Base-by-base conservation (phyloP, 768 basidiomycete species). In the Dictyophora rubrovolvata region DNA sequence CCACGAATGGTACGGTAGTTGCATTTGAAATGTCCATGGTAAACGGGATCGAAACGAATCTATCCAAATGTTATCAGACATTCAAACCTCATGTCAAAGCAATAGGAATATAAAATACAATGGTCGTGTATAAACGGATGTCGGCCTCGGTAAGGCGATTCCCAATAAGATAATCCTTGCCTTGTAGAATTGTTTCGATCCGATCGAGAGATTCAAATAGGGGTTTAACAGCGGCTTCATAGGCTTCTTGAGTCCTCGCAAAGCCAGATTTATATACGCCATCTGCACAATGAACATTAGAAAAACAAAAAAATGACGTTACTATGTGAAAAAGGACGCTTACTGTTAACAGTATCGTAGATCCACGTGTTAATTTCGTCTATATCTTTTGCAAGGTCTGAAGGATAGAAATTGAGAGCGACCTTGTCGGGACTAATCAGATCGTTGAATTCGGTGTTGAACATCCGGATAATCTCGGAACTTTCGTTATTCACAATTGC, bases 401-500 rank as follows among this genome's bases (percentile, higher is more conserved):
- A 74, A 0, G 95, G 96, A 70, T 96, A 97, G 51, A 88, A 76
- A 66, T 94, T 85, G 55, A 76, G 53, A 28, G 63, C 56, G 2
- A 82, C 84, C 61, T 84, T 81, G 5, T 87, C 85, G 1, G 75
- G 69, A 3, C 88, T 78, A 7, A 96, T 60, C 18, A 86, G 64
- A 20, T 84, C 75, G 69, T 96, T 85, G 75, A 95, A 94, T 1
- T 80, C 85, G 7, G 79, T 77, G 72, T 99, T 97, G 74, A 98
- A 81, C 8, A 95, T 88, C 59, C 95, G 85, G 67, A 98, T 92
- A 68, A 98, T 93, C 73, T 98, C 95, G 1, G 88, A 84, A 63
- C 85, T 87, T 69, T 99, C 95, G 69, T 97, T 98, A 75, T 93
- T 97, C 60, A 99, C 96, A 64, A 97, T 87, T 46, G 86, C 87